A percentile compares a stretch with the other conserved stretches of the same genome.
Evolutionary conservation across 2,329 filamentous ascomycete genomes (phyloP).

Genomic region (Leptographium galeiforme): DNA sequence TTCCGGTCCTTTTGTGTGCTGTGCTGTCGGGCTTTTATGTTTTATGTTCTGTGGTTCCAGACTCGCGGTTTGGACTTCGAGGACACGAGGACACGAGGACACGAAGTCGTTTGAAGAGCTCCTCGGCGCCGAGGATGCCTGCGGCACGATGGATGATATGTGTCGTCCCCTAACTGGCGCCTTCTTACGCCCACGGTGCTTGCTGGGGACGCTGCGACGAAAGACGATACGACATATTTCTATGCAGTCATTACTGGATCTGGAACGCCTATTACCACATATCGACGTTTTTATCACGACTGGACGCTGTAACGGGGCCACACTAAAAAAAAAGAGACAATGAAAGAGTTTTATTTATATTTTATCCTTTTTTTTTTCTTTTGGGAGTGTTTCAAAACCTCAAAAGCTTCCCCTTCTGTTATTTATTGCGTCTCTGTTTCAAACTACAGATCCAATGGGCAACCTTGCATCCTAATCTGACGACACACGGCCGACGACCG

Average conservation of each 20-base stretch:
- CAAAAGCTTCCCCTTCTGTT: background rate
- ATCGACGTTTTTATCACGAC: conserved; percentile 8
- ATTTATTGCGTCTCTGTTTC: background rate
- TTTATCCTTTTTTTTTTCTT: background rate
- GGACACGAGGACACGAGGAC: background rate
- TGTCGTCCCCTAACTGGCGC: background rate
- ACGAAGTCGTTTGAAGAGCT: background rate
- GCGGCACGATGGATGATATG: conserved; percentile 1
- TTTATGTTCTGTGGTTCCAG: background rate
- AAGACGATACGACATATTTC: conserved; percentile 5
- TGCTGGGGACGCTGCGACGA: background rate
- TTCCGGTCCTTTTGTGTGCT: background rate
- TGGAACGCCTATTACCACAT: conserved; percentile 1
- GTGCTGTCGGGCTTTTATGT: background rate
- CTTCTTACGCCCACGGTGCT: background rate
- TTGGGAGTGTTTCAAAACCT: background rate
- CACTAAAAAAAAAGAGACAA: conserved; percentile 4
- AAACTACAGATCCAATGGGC: background rate
- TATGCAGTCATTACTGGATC: background rate
- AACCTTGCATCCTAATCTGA: background rate
- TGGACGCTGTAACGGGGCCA: conserved; percentile 5
- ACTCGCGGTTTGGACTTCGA: background rate
- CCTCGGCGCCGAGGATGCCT: background rate
- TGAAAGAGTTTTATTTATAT: conserved; percentile 2
- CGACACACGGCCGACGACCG: background rate